phyloP scores from a whole-genome alignment of 2,329 filamentous ascomycete genomes.

The Botryotinia convoluta region DNA sequence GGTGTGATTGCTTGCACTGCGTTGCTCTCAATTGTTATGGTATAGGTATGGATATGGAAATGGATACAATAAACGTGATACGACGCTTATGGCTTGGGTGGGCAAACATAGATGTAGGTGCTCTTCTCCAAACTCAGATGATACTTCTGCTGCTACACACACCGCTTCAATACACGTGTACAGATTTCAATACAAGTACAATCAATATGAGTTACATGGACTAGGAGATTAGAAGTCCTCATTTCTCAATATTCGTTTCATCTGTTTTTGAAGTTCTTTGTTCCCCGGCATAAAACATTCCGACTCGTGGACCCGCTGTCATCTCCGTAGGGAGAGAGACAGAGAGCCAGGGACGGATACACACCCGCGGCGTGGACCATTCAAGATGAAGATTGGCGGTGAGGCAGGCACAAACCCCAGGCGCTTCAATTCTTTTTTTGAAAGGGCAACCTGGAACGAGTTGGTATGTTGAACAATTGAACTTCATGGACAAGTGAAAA shows the following conservation, averaged over 20 bases:
- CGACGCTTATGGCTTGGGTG: not conserved
- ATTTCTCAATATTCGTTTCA: not conserved
- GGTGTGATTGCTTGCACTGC: not conserved
- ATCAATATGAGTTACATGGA: not conserved
- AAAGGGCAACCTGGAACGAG: not conserved
- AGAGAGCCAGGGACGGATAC: not conserved
- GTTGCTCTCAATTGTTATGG: not conserved
- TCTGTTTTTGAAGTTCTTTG: not conserved
- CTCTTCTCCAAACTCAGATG: not conserved
- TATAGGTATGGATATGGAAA: not conserved
- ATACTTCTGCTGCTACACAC: constrained; percentile 1
- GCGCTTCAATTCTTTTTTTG: not conserved
- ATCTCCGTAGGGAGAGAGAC: not conserved
- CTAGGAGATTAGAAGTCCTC: not conserved
- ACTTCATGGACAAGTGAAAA: not conserved
- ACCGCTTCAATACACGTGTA: constrained; percentile 2
- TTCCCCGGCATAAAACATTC: not conserved
- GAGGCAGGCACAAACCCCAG: not conserved
- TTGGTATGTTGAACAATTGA: not conserved
- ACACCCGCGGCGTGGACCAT: not conserved
- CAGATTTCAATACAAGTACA: not conserved
- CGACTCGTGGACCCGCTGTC: constrained; percentile 9
- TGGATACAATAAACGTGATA: not conserved
- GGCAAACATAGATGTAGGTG: not conserved
- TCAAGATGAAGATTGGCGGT: constrained; percentile 9